Evolutionary conservation across 768 basidiomycete species (phyloP).

Genomic region (Saitozyma podzolica): DNA sequence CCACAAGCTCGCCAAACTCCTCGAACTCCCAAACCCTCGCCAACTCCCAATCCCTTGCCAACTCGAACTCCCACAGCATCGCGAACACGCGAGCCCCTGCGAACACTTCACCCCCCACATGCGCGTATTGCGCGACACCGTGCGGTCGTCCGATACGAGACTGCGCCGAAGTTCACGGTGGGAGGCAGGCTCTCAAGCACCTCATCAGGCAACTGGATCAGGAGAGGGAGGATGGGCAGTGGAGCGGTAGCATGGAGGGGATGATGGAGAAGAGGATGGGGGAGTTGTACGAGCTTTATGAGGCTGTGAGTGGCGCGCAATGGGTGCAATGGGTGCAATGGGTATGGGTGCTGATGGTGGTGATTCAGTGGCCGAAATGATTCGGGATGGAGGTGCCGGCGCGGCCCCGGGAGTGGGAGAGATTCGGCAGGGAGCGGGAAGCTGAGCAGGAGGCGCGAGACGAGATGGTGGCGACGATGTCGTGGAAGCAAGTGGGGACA

Average conservation of each 20-base stretch:
- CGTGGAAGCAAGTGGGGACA: too few relatives aligned
- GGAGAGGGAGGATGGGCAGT: neutral
- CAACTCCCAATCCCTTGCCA: too few relatives aligned
- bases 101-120: neutral
- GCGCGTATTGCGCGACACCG: constrained; percentile 15
- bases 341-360: neutral
- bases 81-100: neutral
- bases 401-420: too few relatives aligned
- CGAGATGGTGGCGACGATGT: too few relatives aligned
- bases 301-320: constrained; percentile 1
- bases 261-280: neutral
- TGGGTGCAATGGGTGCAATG: neutral
- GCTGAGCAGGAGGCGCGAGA: too few relatives aligned
- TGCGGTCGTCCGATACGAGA: constrained; percentile 15
- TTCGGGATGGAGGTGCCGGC: too few relatives aligned
- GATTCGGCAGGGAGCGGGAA: too few relatives aligned
- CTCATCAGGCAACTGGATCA: constrained; percentile 12
- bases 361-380: constrained; percentile 12
- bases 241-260: neutral
- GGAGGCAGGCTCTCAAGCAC: constrained; percentile 20
- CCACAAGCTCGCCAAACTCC: too few relatives aligned
- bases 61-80: neutral
- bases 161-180: constrained; percentile 21
- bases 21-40: too few relatives aligned
- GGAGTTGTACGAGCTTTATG: constrained; percentile 4